A percentile compares a stretch with the other conserved stretches of the same genome.
Evolutionary conservation across 192 early-diverging fungal genomes (phyloP).

Genomic region (Kappamyces sp.): DNA sequence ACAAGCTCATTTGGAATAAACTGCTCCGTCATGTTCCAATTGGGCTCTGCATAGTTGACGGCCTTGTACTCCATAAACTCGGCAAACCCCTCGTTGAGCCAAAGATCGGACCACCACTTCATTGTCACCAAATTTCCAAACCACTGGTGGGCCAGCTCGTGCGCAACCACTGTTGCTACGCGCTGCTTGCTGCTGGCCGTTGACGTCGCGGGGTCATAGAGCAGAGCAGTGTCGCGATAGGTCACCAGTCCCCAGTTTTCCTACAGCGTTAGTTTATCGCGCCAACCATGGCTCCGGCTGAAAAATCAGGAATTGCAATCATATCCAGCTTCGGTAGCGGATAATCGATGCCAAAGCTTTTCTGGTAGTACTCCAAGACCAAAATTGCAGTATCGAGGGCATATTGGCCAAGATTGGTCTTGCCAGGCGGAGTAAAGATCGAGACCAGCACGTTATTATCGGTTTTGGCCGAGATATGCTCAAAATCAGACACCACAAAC

Average conservation of each 20-base stretch:
- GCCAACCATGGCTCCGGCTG: conserved; percentile 45
- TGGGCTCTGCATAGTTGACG: conserved; percentile 15
- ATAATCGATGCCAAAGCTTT: conserved; percentile 23
- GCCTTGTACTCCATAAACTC: conserved; percentile 27
- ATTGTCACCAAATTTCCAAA: conserved; percentile 38
- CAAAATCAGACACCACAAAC: conserved; percentile 46
- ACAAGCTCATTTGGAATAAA: conserved; percentile 28
- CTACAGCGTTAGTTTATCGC: too few relatives aligned
- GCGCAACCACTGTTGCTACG: conserved; percentile 26
- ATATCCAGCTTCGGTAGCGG: conserved; percentile 44
- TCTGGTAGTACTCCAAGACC: conserved; percentile 20
- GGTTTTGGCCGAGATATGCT: conserved; percentile 25
- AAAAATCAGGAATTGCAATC: conserved; percentile 57
- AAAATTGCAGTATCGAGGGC: conserved; percentile 23
- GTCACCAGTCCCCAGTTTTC: conserved; percentile 51
- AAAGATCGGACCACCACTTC: conserved; percentile 36
- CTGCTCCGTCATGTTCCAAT: conserved; percentile 17
- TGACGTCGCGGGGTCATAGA: conserved; percentile 13
- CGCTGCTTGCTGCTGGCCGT: conserved; percentile 19
- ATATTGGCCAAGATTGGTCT: conserved; percentile 18
- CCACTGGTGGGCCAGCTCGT: conserved; percentile 39
- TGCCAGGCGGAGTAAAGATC: conserved; percentile 40
- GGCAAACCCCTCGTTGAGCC: conserved; percentile 43
- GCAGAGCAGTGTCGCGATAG: conserved; percentile 17
- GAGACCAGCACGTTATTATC: conserved; percentile 26